These are phyloP conservation scores for Camellia sinensis DNA, from an alignment of 148 eudicot species.

Conservation along the genomic window DNA sequence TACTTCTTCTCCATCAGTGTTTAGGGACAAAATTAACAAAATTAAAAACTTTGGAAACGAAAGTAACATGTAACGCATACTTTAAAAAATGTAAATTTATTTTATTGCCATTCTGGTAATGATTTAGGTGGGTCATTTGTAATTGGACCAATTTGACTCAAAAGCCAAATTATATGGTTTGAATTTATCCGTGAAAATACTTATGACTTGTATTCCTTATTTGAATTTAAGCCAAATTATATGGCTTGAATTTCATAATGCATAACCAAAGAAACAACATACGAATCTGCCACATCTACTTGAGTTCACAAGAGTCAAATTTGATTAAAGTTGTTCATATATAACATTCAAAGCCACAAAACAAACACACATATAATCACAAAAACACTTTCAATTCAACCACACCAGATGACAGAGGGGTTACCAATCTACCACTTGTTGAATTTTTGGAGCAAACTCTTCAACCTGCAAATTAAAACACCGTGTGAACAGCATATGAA, in stretches of 20 bases:
- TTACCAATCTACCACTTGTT: conserved; percentile 83
- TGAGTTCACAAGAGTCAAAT: neutral
- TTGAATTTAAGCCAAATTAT: neutral
- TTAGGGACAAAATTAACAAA: too few relatives aligned
- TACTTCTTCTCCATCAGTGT: too few relatives aligned
- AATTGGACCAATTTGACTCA: too few relatives aligned
- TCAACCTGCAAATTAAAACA: conserved; percentile 40
- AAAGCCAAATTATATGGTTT: too few relatives aligned
- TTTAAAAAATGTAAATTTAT: too few relatives aligned
- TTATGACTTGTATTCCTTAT: neutral
- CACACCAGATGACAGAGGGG: neutral
- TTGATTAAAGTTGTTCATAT: neutral
- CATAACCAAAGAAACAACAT: neutral
- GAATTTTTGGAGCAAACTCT: conserved; percentile 89
- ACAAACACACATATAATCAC: neutral
- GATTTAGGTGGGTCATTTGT: too few relatives aligned
- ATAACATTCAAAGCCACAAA: neutral
- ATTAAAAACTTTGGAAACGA: too few relatives aligned
- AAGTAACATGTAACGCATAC: too few relatives aligned
- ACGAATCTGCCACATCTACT: neutral
- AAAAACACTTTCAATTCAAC: too few relatives aligned
- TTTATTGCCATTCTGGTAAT: too few relatives aligned
- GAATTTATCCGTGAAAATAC: neutral
- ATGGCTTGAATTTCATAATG: neutral
- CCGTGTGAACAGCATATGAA: neutral